Evolutionary conservation across 2,329 filamentous ascomycete species (phyloP).

Genomic region (Epichloe gansuensis): DNA sequence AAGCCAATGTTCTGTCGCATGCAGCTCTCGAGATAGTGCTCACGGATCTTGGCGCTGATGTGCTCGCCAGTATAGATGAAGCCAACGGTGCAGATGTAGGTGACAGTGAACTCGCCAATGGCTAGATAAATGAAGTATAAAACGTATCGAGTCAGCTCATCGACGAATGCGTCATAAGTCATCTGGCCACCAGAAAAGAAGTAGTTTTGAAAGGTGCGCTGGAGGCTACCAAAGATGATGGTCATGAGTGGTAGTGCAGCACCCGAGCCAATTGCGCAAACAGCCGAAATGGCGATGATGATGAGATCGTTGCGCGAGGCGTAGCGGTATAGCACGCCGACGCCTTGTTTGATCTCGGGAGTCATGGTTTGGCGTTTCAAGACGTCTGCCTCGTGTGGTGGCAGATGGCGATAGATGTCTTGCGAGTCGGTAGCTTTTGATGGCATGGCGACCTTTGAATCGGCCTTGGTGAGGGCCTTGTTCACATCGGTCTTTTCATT

Average conservation of each 20-base stretch:
- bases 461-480: constrained; percentile 8
- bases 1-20: constrained; percentile 83
- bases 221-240: constrained; percentile 65
- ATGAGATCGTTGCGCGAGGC: constrained; percentile 51
- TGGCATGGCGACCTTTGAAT: constrained; percentile 11
- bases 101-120: constrained; percentile 65
- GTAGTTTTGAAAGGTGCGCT: constrained; percentile 57
- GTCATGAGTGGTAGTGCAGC: constrained; percentile 73
- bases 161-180: constrained; percentile 42
- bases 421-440: constrained; percentile 26
- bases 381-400: constrained; percentile 52
- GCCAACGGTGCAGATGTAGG: constrained; percentile 71
- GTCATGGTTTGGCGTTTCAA: constrained; percentile 57
- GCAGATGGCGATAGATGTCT: constrained; percentile 49
- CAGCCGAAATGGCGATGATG: constrained; percentile 46
- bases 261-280: constrained; percentile 60
- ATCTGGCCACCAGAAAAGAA: constrained; percentile 34
- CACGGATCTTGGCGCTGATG: constrained; percentile 65
- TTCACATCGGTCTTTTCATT: constrained; percentile 3
- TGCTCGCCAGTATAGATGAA: constrained; percentile 84
- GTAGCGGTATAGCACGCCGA: constrained; percentile 57
- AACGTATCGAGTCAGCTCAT: constrained; percentile 49
- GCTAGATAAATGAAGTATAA: constrained; percentile 80
- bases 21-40: constrained; percentile 74
- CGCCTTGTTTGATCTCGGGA: constrained; percentile 50